phyloP scores from a whole-genome alignment of 352 stramenopile genomes.

The Phytophthora vignae region DNA sequence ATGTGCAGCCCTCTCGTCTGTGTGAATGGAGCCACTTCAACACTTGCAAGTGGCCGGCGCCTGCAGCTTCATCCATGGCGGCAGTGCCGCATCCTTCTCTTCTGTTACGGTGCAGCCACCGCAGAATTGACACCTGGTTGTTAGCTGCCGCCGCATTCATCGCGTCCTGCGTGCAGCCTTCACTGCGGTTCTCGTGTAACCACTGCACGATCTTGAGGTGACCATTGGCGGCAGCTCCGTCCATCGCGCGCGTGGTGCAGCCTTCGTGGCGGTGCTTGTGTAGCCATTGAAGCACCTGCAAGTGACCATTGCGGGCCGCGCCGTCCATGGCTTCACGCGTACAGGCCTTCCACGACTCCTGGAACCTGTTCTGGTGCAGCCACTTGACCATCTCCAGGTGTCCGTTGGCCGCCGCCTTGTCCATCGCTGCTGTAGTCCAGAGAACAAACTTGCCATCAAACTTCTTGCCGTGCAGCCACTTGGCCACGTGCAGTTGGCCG shows the following conservation, averaged over 20 bases:
- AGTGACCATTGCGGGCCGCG: conserved; percentile 35
- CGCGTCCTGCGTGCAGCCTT: conserved; percentile 34
- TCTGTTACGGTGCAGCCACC: conserved; percentile 35
- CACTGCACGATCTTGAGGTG: conserved; percentile 41
- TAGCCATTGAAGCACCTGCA: conserved; percentile 41
- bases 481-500: conserved; percentile 36
- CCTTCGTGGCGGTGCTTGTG: conserved; percentile 37
- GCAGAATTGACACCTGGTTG: conserved; percentile 28
- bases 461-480: conserved; percentile 44
- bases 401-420: conserved; percentile 37
- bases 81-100: conserved; percentile 30
- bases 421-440: conserved; percentile 45
- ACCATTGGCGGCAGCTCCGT: conserved; percentile 31
- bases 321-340: conserved; percentile 41
- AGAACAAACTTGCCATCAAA: conserved; percentile 38
- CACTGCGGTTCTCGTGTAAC: conserved; percentile 33
- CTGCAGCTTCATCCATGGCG: conserved; percentile 37
- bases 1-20: conserved; percentile 33
- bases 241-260: conserved; percentile 38
- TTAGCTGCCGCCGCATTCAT: conserved; percentile 36
- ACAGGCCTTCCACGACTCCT: conserved; percentile 42
- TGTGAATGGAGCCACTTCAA: conserved; percentile 36
- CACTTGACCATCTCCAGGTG: conserved; percentile 48
- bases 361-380: conserved; percentile 47
- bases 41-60: conserved; percentile 28